phyloP scores from a whole-genome alignment of 768 basidiomycete species.

The Suillus sp. region DNA sequence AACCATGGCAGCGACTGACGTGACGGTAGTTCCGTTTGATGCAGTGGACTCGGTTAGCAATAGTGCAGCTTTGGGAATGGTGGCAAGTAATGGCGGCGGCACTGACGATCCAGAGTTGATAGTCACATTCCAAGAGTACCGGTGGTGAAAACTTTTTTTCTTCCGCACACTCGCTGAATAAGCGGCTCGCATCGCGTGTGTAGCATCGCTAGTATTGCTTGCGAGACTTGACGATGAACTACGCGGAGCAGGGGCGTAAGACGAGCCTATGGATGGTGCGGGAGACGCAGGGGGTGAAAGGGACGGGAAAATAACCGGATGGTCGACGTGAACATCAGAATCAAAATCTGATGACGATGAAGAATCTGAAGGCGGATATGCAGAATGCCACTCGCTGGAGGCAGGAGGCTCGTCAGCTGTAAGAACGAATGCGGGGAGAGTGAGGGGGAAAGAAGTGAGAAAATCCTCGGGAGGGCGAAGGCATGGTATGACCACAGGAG shows the following conservation, averaged over 20 bases:
- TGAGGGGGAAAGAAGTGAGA: slow-evolving; percentile 56
- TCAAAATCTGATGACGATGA: slow-evolving; percentile 33
- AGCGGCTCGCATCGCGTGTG: slow-evolving; percentile 33
- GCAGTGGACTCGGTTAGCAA: slow-evolving; percentile 11
- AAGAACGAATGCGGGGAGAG: slow-evolving; percentile 49
- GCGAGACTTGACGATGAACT: slow-evolving; percentile 35
- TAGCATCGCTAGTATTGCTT: slow-evolving; percentile 24
- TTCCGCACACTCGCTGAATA: slow-evolving; percentile 36
- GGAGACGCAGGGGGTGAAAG: slow-evolving; percentile 32
- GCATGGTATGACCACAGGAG: slow-evolving; percentile 23
- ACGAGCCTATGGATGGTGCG: slow-evolving; percentile 31
- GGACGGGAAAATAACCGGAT: slow-evolving; percentile 15
- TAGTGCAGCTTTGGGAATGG: slow-evolving; percentile 24
- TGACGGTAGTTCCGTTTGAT: slow-evolving; percentile 9
- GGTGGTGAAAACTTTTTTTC: slow-evolving; percentile 34
- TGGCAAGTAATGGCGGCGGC: background rate
- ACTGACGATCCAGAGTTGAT: slow-evolving; percentile 25
- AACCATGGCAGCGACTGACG: slow-evolving; percentile 7
- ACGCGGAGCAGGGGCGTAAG: slow-evolving; percentile 28
- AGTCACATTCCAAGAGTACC: slow-evolving; percentile 34
- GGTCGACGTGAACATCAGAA: slow-evolving; percentile 22
- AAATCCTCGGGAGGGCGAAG: slow-evolving; percentile 44
- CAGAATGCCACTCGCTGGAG: slow-evolving; percentile 26
- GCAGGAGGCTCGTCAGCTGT: slow-evolving; percentile 29
- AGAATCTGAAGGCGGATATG: slow-evolving; percentile 30